phyloP scores from a whole-genome alignment of 1,284 basidiomycete genomes.

The Agroathelia rolfsii region DNA sequence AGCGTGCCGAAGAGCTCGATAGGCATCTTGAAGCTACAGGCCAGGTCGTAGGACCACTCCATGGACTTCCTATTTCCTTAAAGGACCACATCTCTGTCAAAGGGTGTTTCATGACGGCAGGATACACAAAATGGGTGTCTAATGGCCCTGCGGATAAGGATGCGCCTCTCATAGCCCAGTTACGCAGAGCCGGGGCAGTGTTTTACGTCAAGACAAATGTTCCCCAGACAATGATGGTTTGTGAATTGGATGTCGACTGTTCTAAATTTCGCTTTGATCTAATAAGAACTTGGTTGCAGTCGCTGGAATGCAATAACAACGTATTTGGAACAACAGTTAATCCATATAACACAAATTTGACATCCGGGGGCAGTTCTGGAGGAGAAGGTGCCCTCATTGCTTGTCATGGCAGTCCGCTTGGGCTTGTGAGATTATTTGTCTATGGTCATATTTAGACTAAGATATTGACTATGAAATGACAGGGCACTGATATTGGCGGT shows the following conservation, averaged over 20 bases:
- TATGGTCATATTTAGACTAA: too few species aligned
- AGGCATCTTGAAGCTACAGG: conserved; percentile 26
- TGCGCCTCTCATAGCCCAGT: neutral
- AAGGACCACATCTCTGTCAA: conserved; percentile 52
- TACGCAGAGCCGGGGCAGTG: conserved; percentile 29
- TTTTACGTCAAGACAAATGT: conserved; percentile 41
- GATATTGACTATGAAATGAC: too few species aligned
- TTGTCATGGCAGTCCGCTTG: conserved; percentile 45
- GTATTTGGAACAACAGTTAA: conserved; percentile 44
- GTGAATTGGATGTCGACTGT: too few species aligned
- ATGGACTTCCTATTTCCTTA: conserved; percentile 39
- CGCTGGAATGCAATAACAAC: conserved; percentile 40
- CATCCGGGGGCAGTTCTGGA: conserved; percentile 50
- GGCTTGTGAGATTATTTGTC: too few species aligned
- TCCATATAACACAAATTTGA: conserved; percentile 42
- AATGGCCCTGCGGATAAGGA: conserved; percentile 26
- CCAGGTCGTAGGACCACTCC: conserved; percentile 33
- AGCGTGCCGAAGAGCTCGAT: conserved; percentile 33
- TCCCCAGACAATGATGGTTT: conserved; percentile 34
- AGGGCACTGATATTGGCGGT: conserved; percentile 49
- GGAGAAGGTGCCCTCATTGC: conserved; percentile 58
- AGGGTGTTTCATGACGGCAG: conserved; percentile 41
- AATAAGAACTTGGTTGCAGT: too few species aligned
- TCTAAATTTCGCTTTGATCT: too few species aligned
- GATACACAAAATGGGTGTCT: conserved; percentile 32